Base-by-base conservation (phyloP, 306 rosid genomes). In the Quercus gilva region DNA sequence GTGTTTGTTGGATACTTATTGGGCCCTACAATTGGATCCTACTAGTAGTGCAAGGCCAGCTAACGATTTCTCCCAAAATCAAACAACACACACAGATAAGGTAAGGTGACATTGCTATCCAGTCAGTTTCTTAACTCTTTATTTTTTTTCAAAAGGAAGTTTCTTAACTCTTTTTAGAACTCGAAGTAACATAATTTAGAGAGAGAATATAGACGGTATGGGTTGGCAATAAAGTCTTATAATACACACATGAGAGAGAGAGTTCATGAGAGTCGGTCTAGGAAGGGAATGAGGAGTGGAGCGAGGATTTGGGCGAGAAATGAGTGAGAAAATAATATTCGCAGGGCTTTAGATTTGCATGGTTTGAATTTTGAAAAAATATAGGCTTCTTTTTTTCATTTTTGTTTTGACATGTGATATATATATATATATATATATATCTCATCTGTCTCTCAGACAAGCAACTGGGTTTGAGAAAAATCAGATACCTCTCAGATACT, bases 281-380 rank as follows among this genome's bases (percentile, higher is more conserved):
- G 89, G 80, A 82, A 61, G 51, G 80, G 86, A 92, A 78, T 57
- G 55, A 81, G 92, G 88, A 71, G 87, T 84, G 82, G 90, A 86
- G 89, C 93, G 89, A 90, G 84, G 76, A 87, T 92, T 85, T 87
- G 84, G 93, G 85, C 88, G 68, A 87, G 5, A 76, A 85, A 79
- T 69, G 6, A 15, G 83, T 73, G 14, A 79, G 73, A 57, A 59
- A 82, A 74, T 55, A 73, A 63, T 74, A 75, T 74, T 74, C 85
- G 45, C 75, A 51, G 61, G 64, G 82, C 85, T 84, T 75, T 87
- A 89, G 93, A 92, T 92, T 89, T 90, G 67, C 87, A 79, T 76
- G 78, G 70, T 81, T 90, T 84, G 74, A 84, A 84, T 78, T 86
- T 85, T 37, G 52, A 78, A 73, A 80, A 80, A 23, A 64, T 21